phyloP scores from a whole-genome alignment of 2,329 filamentous ascomycete genomes.

The Blastomyces parvus region DNA sequence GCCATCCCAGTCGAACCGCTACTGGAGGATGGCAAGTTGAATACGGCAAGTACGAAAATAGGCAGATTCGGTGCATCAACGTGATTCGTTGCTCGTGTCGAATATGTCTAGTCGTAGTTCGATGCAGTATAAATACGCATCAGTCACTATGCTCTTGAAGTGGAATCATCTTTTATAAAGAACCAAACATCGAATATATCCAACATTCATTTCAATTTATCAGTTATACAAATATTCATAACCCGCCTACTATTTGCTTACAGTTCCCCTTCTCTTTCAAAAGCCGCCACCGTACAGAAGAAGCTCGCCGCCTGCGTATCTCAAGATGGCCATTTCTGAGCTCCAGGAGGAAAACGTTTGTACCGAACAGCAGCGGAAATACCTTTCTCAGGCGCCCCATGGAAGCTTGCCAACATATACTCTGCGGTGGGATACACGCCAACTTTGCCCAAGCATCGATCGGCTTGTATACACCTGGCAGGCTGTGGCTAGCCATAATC shows the following conservation, averaged over 20 bases:
- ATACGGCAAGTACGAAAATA: not conserved
- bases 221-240: not conserved
- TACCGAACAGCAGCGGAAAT: not conserved
- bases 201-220: not conserved
- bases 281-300: not conserved
- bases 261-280: not conserved
- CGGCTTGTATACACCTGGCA: conserved; percentile 8
- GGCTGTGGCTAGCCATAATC: conserved; percentile 8
- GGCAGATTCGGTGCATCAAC: not conserved
- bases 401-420: not conserved
- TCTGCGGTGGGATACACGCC: not conserved
- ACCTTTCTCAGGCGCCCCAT: not conserved
- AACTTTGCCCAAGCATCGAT: conserved; percentile 4
- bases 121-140: not conserved
- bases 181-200: not conserved
- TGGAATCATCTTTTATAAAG: not conserved
- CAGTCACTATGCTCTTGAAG: not conserved
- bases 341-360: not conserved
- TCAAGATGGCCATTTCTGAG: not conserved
- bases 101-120: not conserved
- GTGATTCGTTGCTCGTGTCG: not conserved
- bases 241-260: not conserved
- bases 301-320: not conserved
- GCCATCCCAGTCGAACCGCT: not conserved
- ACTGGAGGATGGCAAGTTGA: not conserved